Base-by-base conservation (phyloP, 257 asterid species). In the Nicotiana noctiflora region DNA sequence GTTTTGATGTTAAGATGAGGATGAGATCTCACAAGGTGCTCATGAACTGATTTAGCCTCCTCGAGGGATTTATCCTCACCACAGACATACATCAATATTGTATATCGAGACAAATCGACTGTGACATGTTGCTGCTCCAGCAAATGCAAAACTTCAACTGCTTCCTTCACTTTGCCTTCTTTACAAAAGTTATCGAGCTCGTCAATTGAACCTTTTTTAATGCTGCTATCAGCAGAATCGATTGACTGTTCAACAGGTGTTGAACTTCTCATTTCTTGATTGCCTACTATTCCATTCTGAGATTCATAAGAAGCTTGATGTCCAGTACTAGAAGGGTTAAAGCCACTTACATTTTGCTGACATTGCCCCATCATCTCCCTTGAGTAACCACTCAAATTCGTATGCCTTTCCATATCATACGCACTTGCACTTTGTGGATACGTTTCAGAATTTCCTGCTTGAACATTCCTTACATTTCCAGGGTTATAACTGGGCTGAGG, bases 21-120 rank as follows among this genome's bases (percentile, higher is more conserved):
- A 52, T 31, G 76, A 27, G 93, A 86, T 76, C 88, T 90, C 83
- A 84, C 13, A 21, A 94, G 93, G 85, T 87, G 93, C 21, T 85
- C 75, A 52, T 93, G 97, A 64, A 93, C 86, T 53, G 83, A 81
- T 85, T 88, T 93, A 12, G 95, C 97, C 85, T 88, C 89, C 27
- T 84, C 89, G 51, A 90, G 81, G 77, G 94, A 92, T 83, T 84
- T 87, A 56, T 89, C 86, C 84, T 90, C 94, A 19, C 96, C 89
- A 68, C 98, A 93, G 25, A 80, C 85, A 80, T 88, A 85, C 90
- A 94, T 87, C 83, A 94, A 62, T 7, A 85, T 84, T 52, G 86
- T 34, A 63, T 87, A 95, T 34, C 84, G 87, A 79, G 96, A 83
- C 84, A 89, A 84, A 34, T 90, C 97, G 82, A 95, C 88, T 19